Percentiles rank a stretch among this genome's conserved stretches.
These are phyloP conservation scores for Brassica napus DNA, from an alignment of 345 rosid species.

Conservation along the genomic window Da-Ae NC_063439.1:5520001-5520500, in stretches of 20 bases:
- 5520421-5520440: too few relatives aligned
- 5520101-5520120: constrained; percentile 41
- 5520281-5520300: constrained; percentile 30
- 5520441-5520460: too few relatives aligned
- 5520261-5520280: constrained; percentile 28
- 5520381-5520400: neutral
- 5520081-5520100: constrained; percentile 37
- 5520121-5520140: constrained; percentile 46
- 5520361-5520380: too few relatives aligned
- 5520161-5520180: constrained; percentile 42
- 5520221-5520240: constrained; percentile 46
- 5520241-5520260: constrained; percentile 26
- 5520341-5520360: too few relatives aligned
- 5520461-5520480: too few relatives aligned
- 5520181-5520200: constrained; percentile 29
- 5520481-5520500: too few relatives aligned
- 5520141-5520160: constrained; percentile 33
- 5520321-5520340: constrained; percentile 40
- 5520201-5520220: constrained; percentile 35
- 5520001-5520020: constrained; percentile 44
- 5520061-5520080: constrained; percentile 43
- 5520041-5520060: constrained; percentile 39
- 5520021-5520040: constrained; percentile 30
- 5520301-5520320: constrained; percentile 41
- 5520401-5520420: too few relatives aligned